Percentiles rank a stretch among this genome's conserved stretches.
phyloP scores from a whole-genome alignment of 768 basidiomycete species.

The Cystobasidiopsis lactophilus region DNA sequence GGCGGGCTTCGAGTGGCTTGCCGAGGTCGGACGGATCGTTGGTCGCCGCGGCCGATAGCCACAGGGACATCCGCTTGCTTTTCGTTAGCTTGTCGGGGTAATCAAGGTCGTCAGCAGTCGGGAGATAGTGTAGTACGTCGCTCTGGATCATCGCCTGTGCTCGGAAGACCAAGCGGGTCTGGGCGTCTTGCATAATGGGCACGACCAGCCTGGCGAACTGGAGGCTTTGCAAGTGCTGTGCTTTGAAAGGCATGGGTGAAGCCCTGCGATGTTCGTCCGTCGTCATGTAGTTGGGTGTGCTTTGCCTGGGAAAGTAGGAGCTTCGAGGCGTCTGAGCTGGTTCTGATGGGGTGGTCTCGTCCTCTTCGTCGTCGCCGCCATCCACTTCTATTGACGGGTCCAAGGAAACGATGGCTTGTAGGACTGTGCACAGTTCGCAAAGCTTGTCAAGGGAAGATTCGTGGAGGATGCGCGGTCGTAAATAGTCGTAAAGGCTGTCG shows the following conservation, averaged over 20 bases:
- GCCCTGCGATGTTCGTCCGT: not conserved
- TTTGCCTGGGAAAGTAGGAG: not conserved
- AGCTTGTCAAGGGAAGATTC: conserved; percentile 68
- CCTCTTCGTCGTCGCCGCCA: conserved; percentile 23
- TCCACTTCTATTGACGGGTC: conserved; percentile 19
- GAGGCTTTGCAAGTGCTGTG: conserved; percentile 34
- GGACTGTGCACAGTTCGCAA: conserved; percentile 85
- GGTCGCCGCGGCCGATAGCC: conserved; percentile 1
- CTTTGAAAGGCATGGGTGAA: not conserved
- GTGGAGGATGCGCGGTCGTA: conserved; percentile 84
- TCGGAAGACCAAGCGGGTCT: conserved; percentile 86
- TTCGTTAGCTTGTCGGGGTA: conserved; percentile 54
- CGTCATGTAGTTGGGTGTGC: not conserved
- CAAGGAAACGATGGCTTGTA: conserved; percentile 81
- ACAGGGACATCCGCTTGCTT: conserved; percentile 9
- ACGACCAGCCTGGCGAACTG: conserved; percentile 62
- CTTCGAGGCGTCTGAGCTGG: not conserved
- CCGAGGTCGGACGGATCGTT: not conserved
- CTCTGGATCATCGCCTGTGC: conserved; percentile 75
- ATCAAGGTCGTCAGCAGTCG: conserved; percentile 54
- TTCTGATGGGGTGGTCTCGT: conserved; percentile 1
- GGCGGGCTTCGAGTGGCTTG: conserved; percentile 33
- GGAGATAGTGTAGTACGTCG: conserved; percentile 63
- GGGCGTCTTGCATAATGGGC: conserved; percentile 86
- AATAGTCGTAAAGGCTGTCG: conserved; percentile 82